phyloP scores from a whole-genome alignment of 1,284 basidiomycete genomes.

The Mycosarcoma maydis region DNA sequence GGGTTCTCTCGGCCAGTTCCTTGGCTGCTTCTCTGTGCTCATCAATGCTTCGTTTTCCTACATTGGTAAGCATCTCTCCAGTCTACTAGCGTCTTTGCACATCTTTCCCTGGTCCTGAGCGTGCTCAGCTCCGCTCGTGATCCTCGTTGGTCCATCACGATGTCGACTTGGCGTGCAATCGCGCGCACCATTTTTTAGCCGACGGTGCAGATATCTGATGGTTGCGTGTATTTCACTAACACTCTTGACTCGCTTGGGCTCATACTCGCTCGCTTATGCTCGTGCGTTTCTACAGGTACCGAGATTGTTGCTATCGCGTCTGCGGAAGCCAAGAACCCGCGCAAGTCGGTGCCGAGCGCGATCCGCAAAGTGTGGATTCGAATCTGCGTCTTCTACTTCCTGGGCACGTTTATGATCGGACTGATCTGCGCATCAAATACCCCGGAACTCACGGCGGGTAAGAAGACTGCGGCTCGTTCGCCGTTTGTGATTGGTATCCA shows the following conservation, averaged over 20 bases:
- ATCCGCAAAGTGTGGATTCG: conserved; percentile 51
- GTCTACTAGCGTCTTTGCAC: too few species aligned
- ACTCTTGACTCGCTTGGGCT: too few species aligned
- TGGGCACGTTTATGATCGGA: conserved; percentile 68
- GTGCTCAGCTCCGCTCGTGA: too few species aligned
- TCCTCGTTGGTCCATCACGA: too few species aligned
- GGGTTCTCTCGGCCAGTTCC: conserved; percentile 70
- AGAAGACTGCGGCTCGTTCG: conserved; percentile 29
- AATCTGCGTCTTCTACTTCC: conserved; percentile 56
- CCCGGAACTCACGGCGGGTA: conserved; percentile 34
- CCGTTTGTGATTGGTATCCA: conserved; percentile 66
- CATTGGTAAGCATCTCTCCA: too few species aligned
- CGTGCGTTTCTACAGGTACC: too few species aligned
- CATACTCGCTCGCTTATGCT: too few species aligned
- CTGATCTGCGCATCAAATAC: conserved; percentile 50
- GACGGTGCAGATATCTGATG: too few species aligned
- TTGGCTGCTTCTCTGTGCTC: conserved; percentile 66
- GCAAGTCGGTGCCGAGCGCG: conserved; percentile 54
- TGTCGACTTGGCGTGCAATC: too few species aligned
- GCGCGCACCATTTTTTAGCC: too few species aligned
- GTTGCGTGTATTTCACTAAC: too few species aligned
- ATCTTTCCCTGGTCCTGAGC: too few species aligned
- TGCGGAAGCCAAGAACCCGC: conserved; percentile 71
- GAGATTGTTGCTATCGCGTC: conserved; percentile 87
- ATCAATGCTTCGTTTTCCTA: conserved; percentile 80